Base-by-base conservation (phyloP, 1,284 basidiomycete genomes). In the Ustilago bromivora region DNA sequence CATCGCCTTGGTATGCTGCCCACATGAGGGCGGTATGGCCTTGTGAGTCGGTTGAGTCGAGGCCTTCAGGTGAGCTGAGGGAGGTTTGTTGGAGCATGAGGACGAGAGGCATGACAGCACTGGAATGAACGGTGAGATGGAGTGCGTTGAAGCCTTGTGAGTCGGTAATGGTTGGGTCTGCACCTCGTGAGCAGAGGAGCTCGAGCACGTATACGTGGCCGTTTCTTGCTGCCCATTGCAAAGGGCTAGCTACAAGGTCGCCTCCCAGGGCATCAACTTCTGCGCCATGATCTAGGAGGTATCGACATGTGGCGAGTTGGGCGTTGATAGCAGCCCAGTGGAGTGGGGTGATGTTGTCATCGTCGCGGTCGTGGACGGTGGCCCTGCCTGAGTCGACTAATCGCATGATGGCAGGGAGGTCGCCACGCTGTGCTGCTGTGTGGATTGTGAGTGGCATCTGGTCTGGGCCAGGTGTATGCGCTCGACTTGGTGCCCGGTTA, bases 1-100 rank as follows among this genome's bases (percentile, higher is more conserved):
- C 95, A 83, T 99, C 97, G 52, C 96, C 96, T 86, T 99, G 97
- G 87, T 98, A 99, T 4, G 95, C 94, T 2, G 97, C 97, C 97
- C 97, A 99, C 94, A 98, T 98, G 61, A 99, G 89, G 0, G 94
- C 90, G 0, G 96, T 98, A 84, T 99, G 97, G 0, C 96, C 96
- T 46, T 95, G 93, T 1, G 91, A 89, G 86, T 99, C 97, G 51
- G 67, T 58, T 3, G 66, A 65, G 43, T 85, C 82, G 10, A 85
- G 57, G 0, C 72, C 72, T 28, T 62, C 59, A 1, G 57, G 57
- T 2, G 76, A 65, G 53, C 66, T 58, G 53, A 83, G 76, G 1
- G 94, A 93, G 79, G 96, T 94, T 84, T 96, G 95, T 66, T 87
- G 86, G 2, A 87, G 90, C 47, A 99, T 90, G 86, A 97, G 98